phyloP scores from a whole-genome alignment of 495 filamentous ascomycete species.

The Penicillium waksmanii region DNA sequence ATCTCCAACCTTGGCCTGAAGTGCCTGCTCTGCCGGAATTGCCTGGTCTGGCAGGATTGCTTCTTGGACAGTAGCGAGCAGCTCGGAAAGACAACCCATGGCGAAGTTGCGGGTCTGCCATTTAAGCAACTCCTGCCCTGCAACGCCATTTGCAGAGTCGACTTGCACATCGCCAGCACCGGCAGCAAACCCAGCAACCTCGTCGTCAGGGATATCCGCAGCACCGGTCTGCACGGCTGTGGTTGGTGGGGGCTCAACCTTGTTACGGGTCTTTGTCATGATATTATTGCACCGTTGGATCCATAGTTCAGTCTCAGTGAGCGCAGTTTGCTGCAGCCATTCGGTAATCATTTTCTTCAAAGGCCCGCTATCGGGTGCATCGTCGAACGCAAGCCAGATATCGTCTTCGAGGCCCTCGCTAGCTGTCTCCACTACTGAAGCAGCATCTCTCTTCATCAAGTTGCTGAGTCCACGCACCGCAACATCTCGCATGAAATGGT shows the following conservation, averaged over 20 bases:
- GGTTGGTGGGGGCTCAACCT: conserved; percentile 50
- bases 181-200: conserved; percentile 89
- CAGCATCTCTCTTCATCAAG: conserved; percentile 88
- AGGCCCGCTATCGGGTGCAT: conserved; percentile 70
- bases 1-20: conserved; percentile 86
- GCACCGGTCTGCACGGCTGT: conserved; percentile 55
- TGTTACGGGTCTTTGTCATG: conserved; percentile 80
- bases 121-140: conserved; percentile 83
- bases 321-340: conserved; percentile 86
- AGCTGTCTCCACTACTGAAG: conserved; percentile 73
- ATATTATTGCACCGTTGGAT: conserved; percentile 85
- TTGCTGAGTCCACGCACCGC: conserved; percentile 90
- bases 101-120: conserved; percentile 98
- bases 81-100: conserved; percentile 86
- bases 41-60: conserved; percentile 70
- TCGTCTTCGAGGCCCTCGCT: conserved; percentile 83
- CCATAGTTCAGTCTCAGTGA: conserved; percentile 79
- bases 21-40: conserved; percentile 68
- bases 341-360: conserved; percentile 82
- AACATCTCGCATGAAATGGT: conserved; percentile 70
- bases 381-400: conserved; percentile 86
- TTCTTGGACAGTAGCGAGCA: conserved; percentile 74
- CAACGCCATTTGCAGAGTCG: conserved; percentile 60
- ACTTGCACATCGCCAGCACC: conserved; percentile 64
- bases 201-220: conserved; percentile 88